A percentile compares a stretch with the other conserved stretches of the same genome.
phyloP scores from a whole-genome alignment of 2,329 filamentous ascomycete species.

The Hymenoscyphus linearis region DNA sequence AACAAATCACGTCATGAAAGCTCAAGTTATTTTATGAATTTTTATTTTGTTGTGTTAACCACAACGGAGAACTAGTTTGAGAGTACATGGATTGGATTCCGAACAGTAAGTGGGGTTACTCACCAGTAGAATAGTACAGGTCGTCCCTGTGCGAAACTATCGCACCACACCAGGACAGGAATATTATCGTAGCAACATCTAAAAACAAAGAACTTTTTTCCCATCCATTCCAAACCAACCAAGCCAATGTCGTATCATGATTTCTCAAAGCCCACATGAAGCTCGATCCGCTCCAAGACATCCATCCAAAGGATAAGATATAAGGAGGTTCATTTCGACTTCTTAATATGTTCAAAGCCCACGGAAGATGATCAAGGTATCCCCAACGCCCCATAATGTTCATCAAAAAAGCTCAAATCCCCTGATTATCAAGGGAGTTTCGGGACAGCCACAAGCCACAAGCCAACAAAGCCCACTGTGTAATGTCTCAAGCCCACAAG shows the following conservation, averaged over 20 bases:
- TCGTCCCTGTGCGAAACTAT: neutral
- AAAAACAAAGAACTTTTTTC: slow-evolving; percentile 17
- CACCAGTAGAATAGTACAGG: neutral
- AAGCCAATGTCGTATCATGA: slow-evolving; percentile 6
- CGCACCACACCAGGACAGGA: neutral
- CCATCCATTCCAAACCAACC: slow-evolving; percentile 1
- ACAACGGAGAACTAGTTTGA: neutral
- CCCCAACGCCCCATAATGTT: slow-evolving; percentile 25
- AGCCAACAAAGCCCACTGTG: slow-evolving; percentile 26
- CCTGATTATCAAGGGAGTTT: slow-evolving; percentile 11
- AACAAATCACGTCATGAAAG: neutral
- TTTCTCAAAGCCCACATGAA: slow-evolving; percentile 29
- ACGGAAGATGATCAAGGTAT: slow-evolving; percentile 19
- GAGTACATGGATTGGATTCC: neutral
- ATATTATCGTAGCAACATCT: neutral
- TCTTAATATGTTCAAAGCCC: slow-evolving; percentile 32
- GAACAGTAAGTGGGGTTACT: neutral
- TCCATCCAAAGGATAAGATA: slow-evolving; percentile 15
- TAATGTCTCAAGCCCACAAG: slow-evolving; percentile 30
- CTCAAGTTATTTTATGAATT: neutral
- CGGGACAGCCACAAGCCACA: slow-evolving; percentile 32
- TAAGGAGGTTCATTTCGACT: slow-evolving; percentile 32
- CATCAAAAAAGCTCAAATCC: slow-evolving; percentile 27
- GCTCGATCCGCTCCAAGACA: slow-evolving; percentile 31
- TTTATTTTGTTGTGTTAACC: neutral